Conservation (phyloP, 129 eudicot species). For the Flaveria trinervia region DNA sequence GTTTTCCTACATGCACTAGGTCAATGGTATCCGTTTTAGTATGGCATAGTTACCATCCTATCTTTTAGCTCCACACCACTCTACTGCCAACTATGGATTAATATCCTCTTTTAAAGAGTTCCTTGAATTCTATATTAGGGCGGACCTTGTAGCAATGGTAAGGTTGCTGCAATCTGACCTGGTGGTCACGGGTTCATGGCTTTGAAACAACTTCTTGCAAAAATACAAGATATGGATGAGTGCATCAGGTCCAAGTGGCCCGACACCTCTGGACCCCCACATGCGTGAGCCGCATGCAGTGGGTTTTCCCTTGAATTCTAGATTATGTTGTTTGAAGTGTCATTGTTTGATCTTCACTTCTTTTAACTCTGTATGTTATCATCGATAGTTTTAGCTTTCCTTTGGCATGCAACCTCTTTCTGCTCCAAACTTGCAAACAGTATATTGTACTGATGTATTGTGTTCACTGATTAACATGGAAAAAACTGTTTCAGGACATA, state of each 20-base stretch:
- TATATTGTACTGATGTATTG: neutral
- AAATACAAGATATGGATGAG: no score
- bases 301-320: no score
- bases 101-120: neutral
- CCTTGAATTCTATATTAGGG: neutral
- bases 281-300: no score
- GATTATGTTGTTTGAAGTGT: neutral
- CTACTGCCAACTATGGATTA: constrained; percentile 1
- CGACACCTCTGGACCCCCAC: no score
- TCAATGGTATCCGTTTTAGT: neutral
- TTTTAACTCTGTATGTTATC: neutral
- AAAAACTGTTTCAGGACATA: constrained; percentile 65
- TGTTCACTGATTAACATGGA: constrained; percentile 5
- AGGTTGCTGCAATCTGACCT: no score
- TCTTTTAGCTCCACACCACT: constrained; percentile 1
- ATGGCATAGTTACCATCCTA: neutral
- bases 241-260: no score
- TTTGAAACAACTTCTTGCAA: no score
- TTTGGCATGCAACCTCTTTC: neutral
- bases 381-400: neutral
- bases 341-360: neutral
- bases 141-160: no score
- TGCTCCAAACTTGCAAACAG: neutral
- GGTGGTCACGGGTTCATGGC: no score
- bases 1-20: neutral